These are phyloP conservation scores for Neocatenulostroma microsporum DNA, from an alignment of 2,329 filamentous ascomycete genomes.

Conservation along the genomic window DNA sequence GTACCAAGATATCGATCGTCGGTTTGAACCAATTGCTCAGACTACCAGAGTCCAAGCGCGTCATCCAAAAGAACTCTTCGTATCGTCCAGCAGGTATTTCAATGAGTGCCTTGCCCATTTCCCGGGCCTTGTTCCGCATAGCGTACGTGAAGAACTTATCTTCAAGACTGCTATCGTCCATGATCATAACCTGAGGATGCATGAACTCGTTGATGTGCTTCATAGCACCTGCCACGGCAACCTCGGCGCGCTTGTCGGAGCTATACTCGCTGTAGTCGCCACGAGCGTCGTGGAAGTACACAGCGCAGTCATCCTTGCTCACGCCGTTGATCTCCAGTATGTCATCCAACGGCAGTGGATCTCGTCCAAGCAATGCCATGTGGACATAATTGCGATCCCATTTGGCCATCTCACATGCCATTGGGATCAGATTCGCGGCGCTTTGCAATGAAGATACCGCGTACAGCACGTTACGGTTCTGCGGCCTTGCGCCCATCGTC, in stretches of 20 bases:
- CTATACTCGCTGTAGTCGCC: conserved; percentile 65
- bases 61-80: conserved; percentile 66
- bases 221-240: conserved; percentile 57
- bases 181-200: conserved; percentile 66
- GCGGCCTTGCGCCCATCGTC: conserved; percentile 44
- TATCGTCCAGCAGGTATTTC: conserved; percentile 60
- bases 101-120: conserved; percentile 57
- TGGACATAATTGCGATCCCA: conserved; percentile 68
- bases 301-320: conserved; percentile 52
- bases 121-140: conserved; percentile 48
- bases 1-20: conserved; percentile 74
- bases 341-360: conserved; percentile 59
- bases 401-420: conserved; percentile 78
- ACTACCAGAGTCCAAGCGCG: conserved; percentile 64
- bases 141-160: conserved; percentile 59
- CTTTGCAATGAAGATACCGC: conserved; percentile 67
- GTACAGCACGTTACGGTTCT: conserved; percentile 70
- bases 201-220: conserved; percentile 65
- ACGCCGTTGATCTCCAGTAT: conserved; percentile 73
- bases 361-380: conserved; percentile 68
- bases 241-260: conserved; percentile 60
- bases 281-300: conserved; percentile 65
- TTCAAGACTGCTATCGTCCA: conserved; percentile 61
- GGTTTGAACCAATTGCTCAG: conserved; percentile 70
- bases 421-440: conserved; percentile 62